Evolutionary conservation across 2,329 filamentous ascomycete species (phyloP).

Genomic region (Cladosporium oxysporum): DNA sequence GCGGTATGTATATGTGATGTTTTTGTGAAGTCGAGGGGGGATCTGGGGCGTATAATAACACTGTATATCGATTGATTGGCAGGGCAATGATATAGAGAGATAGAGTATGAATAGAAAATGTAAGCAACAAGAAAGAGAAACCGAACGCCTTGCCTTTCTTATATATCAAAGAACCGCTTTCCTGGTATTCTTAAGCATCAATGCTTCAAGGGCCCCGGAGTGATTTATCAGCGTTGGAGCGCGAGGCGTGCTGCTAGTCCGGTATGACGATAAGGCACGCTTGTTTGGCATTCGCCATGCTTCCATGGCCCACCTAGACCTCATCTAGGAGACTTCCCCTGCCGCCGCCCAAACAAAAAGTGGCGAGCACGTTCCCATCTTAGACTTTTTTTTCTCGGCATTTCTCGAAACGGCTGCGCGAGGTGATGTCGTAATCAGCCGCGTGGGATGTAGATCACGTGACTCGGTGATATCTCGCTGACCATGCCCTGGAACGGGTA

Average conservation of each 20-base stretch:
- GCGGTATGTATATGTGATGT: not conserved
- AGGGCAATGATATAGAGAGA: not conserved
- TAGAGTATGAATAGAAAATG: not conserved
- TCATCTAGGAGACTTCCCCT: not conserved
- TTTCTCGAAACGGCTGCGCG: not conserved
- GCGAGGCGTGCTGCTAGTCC: conserved; percentile 1
- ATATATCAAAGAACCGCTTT: not conserved
- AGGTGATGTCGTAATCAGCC: conserved; percentile 8
- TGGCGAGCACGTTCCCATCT: not conserved
- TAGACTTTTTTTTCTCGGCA: not conserved
- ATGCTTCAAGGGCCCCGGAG: not conserved
- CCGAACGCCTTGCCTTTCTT: not conserved
- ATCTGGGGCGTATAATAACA: not conserved
- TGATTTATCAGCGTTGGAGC: conserved; percentile 18
- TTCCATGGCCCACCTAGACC: conserved; percentile 16
- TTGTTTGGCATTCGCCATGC: conserved; percentile 9
- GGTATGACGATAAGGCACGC: conserved; percentile 6
- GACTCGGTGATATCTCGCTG: not conserved
- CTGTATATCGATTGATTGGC: not conserved
- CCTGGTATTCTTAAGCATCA: not conserved
- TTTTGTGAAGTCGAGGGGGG: not conserved
- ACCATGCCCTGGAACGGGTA: not conserved
- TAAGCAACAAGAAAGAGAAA: not conserved
- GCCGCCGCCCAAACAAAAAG: not conserved
- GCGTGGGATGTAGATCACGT: not conserved